A percentile compares a stretch with the other conserved stretches of the same genome.
Conservation (phyloP, 2,329 filamentous ascomycete species). For the Xylaria polymorpha region DNA sequence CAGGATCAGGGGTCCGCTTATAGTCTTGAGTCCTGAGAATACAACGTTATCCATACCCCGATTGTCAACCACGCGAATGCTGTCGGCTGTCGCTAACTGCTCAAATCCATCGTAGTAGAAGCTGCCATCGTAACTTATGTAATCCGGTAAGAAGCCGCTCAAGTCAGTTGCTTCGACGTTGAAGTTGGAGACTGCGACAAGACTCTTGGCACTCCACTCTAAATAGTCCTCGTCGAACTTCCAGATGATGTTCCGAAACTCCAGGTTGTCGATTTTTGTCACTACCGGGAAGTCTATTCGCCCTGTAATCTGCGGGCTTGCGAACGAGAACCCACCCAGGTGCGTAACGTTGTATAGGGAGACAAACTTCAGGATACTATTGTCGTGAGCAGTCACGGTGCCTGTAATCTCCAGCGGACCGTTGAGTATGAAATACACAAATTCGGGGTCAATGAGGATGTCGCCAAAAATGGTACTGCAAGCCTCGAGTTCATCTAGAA, state of each 20-base stretch:
- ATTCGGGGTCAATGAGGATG: constrained; percentile 26
- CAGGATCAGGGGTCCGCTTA: constrained; percentile 19
- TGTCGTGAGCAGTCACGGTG: constrained; percentile 28
- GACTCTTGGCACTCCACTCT: constrained; percentile 12
- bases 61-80: constrained; percentile 25
- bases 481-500: constrained; percentile 23
- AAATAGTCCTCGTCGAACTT: not conserved
- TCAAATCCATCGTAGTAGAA: constrained; percentile 23
- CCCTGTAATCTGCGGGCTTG: constrained; percentile 8
- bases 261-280: constrained; percentile 19
- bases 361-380: constrained; percentile 18
- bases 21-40: constrained; percentile 13
- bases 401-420: constrained; percentile 26
- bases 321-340: constrained; percentile 25
- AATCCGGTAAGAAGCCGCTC: constrained; percentile 28
- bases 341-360: constrained; percentile 6
- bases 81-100: constrained; percentile 16
- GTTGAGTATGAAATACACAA: constrained; percentile 19
- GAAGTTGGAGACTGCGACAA: constrained; percentile 17
- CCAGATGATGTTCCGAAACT: constrained; percentile 22
- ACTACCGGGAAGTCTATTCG: constrained; percentile 12
- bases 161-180: constrained; percentile 22
- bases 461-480: constrained; percentile 25
- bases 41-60: constrained; percentile 20
- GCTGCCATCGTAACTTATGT: constrained; percentile 14